phyloP scores from a whole-genome alignment of 768 basidiomycete species.

The Dioszegia crocea region DNA sequence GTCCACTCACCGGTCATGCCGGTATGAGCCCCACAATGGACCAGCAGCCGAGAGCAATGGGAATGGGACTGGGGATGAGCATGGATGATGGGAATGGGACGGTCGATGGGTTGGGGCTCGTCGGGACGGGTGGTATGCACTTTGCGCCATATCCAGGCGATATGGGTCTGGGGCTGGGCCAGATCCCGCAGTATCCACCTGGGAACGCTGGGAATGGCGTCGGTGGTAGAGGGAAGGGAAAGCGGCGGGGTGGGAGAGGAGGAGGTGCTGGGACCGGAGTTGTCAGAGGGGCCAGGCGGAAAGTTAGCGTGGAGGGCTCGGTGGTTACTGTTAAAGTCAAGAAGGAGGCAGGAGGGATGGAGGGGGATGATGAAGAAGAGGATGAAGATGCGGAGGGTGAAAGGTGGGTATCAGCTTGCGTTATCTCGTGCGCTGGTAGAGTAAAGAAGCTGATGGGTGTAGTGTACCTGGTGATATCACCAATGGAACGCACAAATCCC shows the following conservation, averaged over 20 bases:
- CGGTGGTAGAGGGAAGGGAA: no score
- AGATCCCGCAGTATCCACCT: constrained; percentile 8
- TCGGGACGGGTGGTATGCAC: not conserved
- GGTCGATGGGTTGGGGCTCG: no score
- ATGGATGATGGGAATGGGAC: not conserved
- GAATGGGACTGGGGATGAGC: not conserved
- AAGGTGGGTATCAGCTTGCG: constrained; percentile 2
- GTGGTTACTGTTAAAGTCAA: not conserved
- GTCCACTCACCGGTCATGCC: not conserved
- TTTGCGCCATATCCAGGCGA: not conserved
- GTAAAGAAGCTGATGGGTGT: not conserved
- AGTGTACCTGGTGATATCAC: not conserved
- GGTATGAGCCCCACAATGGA: not conserved
- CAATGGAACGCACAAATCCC: constrained; percentile 3
- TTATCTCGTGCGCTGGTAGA: not conserved
- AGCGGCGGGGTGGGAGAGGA: not conserved
- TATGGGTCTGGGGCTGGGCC: not conserved
- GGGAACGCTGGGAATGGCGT: no score
- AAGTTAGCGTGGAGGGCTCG: not conserved
- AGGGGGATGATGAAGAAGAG: constrained; percentile 18
- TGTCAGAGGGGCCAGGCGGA: not conserved
- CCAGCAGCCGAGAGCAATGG: not conserved
- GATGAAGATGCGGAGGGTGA: constrained; percentile 24
- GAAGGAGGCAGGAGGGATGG: constrained; percentile 7
- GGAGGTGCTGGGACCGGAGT: not conserved